phyloP scores from a whole-genome alignment of 2,329 filamentous ascomycete genomes.

The Aphanocladium album region DNA sequence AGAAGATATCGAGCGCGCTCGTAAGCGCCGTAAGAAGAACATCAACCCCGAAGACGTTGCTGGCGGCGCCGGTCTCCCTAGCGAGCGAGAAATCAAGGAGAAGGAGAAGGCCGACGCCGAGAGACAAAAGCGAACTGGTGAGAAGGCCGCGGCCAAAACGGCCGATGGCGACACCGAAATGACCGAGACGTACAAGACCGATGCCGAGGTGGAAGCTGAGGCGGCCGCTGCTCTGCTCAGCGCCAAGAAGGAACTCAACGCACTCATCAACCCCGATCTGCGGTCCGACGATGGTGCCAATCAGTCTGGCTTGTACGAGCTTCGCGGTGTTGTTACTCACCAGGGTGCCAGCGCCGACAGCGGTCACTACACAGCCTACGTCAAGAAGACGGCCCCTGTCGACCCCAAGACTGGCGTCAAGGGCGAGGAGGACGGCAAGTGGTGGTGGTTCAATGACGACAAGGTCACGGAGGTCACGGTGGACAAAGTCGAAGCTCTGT shows the following conservation, averaged over 20 bases:
- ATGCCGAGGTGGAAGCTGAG: conserved; percentile 87
- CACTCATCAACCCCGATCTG: conserved; percentile 70
- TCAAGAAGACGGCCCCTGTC: conserved; percentile 78
- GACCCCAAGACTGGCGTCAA: conserved; percentile 73
- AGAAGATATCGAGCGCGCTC: conserved; percentile 83
- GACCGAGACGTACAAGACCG: conserved; percentile 81
- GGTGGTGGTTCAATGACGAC: conserved; percentile 99
- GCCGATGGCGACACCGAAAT: conserved; percentile 66
- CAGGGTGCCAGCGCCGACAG: conserved; percentile 96
- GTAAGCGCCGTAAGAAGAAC: conserved; percentile 80
- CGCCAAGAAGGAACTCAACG: conserved; percentile 83
- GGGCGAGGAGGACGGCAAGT: conserved; percentile 82
- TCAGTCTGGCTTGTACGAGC: conserved; percentile 90
- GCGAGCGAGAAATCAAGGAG: conserved; percentile 48
- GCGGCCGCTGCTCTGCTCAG: conserved; percentile 66
- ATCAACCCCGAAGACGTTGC: conserved; percentile 45
- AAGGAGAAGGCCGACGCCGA: conserved; percentile 44
- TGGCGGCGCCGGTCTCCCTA: conserved; percentile 41
- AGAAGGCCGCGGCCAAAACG: conserved; percentile 28
- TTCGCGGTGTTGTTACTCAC: conserved; percentile 90
- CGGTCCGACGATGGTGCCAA: conserved; percentile 77
- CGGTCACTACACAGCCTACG: conserved; percentile 95
- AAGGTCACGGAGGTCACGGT: conserved; percentile 87
- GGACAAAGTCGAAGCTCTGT: conserved; percentile 85
- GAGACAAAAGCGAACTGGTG: conserved; percentile 40